A percentile compares a stretch with the other conserved stretches of the same genome.
These are phyloP conservation scores for Rhizopus arrhizus DNA, from an alignment of 371 early-diverging fungal species.

Conservation along the genomic window DNA sequence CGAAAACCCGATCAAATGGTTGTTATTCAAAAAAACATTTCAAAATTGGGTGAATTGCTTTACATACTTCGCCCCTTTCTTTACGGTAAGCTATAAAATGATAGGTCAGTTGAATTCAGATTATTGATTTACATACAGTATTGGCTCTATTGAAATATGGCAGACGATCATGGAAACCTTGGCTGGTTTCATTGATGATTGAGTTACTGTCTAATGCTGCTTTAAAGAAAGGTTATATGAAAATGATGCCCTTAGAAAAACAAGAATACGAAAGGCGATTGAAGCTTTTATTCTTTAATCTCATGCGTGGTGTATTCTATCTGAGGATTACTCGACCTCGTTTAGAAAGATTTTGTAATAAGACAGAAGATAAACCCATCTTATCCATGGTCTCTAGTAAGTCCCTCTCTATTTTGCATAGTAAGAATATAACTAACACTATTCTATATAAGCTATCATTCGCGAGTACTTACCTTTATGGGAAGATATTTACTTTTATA, in stretches of 20 bases:
- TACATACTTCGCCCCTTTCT: slow-evolving; percentile 85
- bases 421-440: not conserved
- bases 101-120: no score
- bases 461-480: slow-evolving; percentile 92
- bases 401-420: not conserved
- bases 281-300: slow-evolving; percentile 74
- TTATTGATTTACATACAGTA: slow-evolving; percentile 42
- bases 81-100: slow-evolving; percentile 55
- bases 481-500: slow-evolving; percentile 92
- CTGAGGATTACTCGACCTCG: slow-evolving; percentile 67
- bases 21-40: slow-evolving; percentile 55
- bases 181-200: slow-evolving; percentile 76
- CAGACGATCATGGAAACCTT: slow-evolving; percentile 80
- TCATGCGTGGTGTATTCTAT: slow-evolving; percentile 87
- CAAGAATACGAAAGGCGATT: slow-evolving; percentile 76
- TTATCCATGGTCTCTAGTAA: slow-evolving; percentile 48
- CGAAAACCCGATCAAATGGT: slow-evolving; percentile 74
- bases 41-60: slow-evolving; percentile 74
- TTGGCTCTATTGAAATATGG: slow-evolving; percentile 77
- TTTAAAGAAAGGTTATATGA: slow-evolving; percentile 37
- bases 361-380: slow-evolving; percentile 44
- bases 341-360: slow-evolving; percentile 52
- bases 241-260: slow-evolving; percentile 70
- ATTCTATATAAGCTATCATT: slow-evolving; percentile 56
- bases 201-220: slow-evolving; percentile 65